Base-by-base conservation (phyloP, 352 stramenopile species). In the Pythium biforme region DNA sequence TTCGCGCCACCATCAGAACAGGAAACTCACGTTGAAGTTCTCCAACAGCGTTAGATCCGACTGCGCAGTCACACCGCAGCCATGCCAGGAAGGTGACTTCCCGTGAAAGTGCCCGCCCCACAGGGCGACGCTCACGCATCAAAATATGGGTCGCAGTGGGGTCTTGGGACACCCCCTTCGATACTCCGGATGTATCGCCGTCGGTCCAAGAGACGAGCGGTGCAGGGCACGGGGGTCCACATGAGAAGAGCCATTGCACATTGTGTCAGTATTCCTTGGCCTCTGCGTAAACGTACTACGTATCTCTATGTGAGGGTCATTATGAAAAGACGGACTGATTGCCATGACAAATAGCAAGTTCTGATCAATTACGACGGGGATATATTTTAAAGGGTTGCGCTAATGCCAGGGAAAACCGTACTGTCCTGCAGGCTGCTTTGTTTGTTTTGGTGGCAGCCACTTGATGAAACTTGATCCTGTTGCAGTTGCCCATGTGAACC, bases 1-100 rank as follows among this genome's bases (percentile, higher is more conserved):
- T 65, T 65, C 47, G 37, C 12, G 25, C 25, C 51, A 55, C 40
- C 51, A 22, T 5, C 25, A 19, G 22, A 62, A 62, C 17, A 43
- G 37, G 37, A 43, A 43, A 4, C 37, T 10, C 37, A 66, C 52
- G 45, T 70, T 70, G 64, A 70, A 70, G 64, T 66, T 70, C 17
- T 56, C 23, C 19, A 11, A 23, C 17, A 33, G 23, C 26, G 12
- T 23, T 48, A 1, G 12, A 27, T 15, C 25, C 7, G 62, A 62
- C 53, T 68, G 62, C 62, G 54, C 62, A 68, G 55, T 68, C 53
- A 55, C 33, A n/a, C n/a, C n/a, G n/a, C n/a, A n/a, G n/a, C n/a
- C n/a, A n/a, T n/a, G n/a, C n/a, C n/a, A n/a, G n/a, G n/a, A n/a
- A n/a, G n/a, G n/a, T n/a, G n/a, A n/a, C n/a, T n/a, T n/a, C n/a